Conservation (phyloP, 2,329 filamentous ascomycete genomes). For the Aspergillus sp. region DNA sequence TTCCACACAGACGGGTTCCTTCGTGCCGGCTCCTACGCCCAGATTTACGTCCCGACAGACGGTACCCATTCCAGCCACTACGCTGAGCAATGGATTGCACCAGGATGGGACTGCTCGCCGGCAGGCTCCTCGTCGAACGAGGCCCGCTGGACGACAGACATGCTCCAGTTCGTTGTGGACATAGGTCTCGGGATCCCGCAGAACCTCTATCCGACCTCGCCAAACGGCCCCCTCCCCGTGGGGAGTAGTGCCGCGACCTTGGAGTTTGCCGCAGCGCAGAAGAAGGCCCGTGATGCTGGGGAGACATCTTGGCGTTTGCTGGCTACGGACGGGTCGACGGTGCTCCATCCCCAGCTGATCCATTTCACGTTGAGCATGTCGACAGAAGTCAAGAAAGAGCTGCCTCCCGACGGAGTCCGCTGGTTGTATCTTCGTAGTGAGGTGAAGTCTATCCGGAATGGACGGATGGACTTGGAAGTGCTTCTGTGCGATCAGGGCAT, state of each 20-base stretch:
- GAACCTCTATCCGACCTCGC: background rate
- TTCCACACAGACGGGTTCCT: constrained; percentile 1
- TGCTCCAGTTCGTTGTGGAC: background rate
- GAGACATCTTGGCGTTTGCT: background rate
- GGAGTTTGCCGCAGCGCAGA: background rate
- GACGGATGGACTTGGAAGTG: constrained; percentile 1
- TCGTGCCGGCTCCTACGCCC: background rate
- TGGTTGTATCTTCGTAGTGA: constrained; percentile 2
- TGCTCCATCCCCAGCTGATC: background rate
- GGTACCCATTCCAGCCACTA: background rate
- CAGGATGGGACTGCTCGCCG: constrained; percentile 2
- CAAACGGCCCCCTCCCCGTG: background rate
- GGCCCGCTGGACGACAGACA: background rate
- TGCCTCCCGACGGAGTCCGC: background rate
- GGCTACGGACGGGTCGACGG: background rate
- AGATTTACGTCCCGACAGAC: background rate
- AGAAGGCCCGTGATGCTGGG: background rate
- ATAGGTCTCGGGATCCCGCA: background rate
- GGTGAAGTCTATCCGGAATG: background rate
- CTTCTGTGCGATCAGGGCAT: background rate
- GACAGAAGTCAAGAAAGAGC: background rate
- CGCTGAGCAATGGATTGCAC: constrained; percentile 1
- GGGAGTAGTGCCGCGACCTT: constrained; percentile 1
- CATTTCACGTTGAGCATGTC: background rate
- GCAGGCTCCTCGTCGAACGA: background rate